These are phyloP conservation scores for Boehmeria nivea DNA, from an alignment of 306 rosid genomes.

Conservation along the genomic window DNA sequence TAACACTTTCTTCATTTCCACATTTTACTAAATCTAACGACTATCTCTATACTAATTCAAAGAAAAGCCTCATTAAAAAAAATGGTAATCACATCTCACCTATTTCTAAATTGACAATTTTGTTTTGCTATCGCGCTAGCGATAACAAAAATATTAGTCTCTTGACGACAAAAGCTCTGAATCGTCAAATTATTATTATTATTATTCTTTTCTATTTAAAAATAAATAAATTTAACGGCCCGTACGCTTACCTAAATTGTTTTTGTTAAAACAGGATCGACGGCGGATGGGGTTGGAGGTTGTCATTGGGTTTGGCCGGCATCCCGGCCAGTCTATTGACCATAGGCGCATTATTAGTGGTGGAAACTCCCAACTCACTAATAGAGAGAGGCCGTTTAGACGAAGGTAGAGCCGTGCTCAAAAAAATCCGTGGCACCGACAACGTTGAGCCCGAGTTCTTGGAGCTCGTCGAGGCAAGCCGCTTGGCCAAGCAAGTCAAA, in stretches of 20 bases:
- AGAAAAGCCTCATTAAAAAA: too few relatives aligned
- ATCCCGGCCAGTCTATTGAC: slow-evolving; percentile 71
- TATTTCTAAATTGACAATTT: too few relatives aligned
- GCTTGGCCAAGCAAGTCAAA: slow-evolving; percentile 54
- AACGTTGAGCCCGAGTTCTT: slow-evolving; percentile 71
- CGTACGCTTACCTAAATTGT: background rate
- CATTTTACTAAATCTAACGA: too few relatives aligned
- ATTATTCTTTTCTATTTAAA: too few relatives aligned
- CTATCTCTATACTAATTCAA: too few relatives aligned
- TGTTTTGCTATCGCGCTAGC: too few relatives aligned
- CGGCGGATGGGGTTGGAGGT: slow-evolving; percentile 96
- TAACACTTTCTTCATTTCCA: too few relatives aligned
- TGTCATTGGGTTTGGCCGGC: slow-evolving; percentile 78
- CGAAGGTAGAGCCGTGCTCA: slow-evolving; percentile 64
- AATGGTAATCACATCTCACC: too few relatives aligned
- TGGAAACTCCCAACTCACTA: slow-evolving; percentile 87
- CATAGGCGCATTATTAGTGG: slow-evolving; percentile 64
- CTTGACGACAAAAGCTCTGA: too few relatives aligned
- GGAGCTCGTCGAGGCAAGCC: slow-evolving; percentile 76
- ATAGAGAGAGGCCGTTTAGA: slow-evolving; percentile 72
- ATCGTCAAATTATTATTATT: too few relatives aligned
- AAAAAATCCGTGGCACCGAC: slow-evolving; percentile 61
- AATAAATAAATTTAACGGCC: too few relatives aligned
- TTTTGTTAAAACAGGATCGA: slow-evolving; percentile 34
- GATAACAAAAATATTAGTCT: too few relatives aligned